phyloP scores from a whole-genome alignment of 441 rosid species.

The Gossypium schwendimanii region DNA sequence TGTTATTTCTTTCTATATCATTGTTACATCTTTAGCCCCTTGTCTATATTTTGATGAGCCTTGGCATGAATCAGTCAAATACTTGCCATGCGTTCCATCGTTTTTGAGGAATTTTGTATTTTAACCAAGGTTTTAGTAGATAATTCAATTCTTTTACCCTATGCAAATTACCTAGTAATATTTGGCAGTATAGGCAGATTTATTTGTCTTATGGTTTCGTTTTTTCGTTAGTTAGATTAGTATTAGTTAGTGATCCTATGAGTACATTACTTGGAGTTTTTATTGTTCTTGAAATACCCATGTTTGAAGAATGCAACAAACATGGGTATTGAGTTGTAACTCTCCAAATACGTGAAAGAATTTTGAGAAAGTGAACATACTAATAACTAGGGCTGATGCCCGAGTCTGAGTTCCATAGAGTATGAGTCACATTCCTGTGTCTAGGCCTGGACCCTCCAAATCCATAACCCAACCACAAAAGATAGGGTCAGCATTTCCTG shows the following conservation, averaged over 20 bases:
- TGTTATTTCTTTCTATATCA: background rate
- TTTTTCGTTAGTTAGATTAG: background rate
- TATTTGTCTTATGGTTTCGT: background rate
- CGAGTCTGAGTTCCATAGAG: background rate
- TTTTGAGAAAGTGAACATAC: background rate
- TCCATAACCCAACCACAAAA: background rate
- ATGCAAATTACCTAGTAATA: background rate
- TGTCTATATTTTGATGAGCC: conserved; percentile 18
- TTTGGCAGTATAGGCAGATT: background rate
- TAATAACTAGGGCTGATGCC: background rate
- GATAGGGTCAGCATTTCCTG: background rate
- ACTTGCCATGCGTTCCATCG: conserved; percentile 18
- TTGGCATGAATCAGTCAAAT: conserved; percentile 15
- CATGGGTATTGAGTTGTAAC: background rate
- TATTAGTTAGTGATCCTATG: no score
- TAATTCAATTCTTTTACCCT: conserved; percentile 5
- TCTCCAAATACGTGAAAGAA: background rate
- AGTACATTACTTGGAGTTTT: background rate
- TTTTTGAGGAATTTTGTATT: conserved; percentile 27
- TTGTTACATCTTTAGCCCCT: conserved; percentile 9
- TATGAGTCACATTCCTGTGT: background rate
- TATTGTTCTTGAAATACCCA: background rate
- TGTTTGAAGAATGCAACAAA: background rate
- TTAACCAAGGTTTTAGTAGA: conserved; percentile 13
- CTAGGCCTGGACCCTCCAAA: background rate